These are phyloP conservation scores for Dorcoceras hygrometricum DNA, from an alignment of 257 asterid genomes.

Conservation along the genomic window DNA sequence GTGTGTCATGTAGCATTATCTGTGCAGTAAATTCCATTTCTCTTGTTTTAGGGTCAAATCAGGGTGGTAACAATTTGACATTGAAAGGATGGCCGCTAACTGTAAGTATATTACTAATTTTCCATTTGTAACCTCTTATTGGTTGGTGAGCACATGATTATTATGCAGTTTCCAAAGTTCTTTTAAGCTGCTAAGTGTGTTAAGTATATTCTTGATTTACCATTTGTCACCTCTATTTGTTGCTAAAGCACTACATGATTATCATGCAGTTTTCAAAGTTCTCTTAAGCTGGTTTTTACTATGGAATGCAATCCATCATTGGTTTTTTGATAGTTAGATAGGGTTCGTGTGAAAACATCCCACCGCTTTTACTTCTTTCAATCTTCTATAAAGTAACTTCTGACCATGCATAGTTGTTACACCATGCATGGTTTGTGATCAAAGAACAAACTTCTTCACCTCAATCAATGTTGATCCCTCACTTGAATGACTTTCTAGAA, in stretches of 20 bases:
- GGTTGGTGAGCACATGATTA: background rate
- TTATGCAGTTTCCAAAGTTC: background rate
- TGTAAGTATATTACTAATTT: slow-evolving; percentile 47
- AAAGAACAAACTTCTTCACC: background rate
- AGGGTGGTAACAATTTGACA: slow-evolving; percentile 89
- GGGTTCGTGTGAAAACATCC: background rate
- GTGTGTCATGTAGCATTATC: background rate
- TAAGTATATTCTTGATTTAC: slow-evolving; percentile 39
- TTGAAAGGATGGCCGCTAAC: slow-evolving; percentile 99
- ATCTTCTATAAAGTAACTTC: background rate
- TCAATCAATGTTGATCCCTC: background rate
- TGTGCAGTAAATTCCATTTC: slow-evolving; percentile 23
- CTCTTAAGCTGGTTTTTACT: background rate
- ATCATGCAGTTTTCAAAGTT: background rate
- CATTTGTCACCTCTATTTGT: slow-evolving; percentile 4
- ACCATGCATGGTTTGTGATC: background rate
- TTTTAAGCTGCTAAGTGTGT: too few relatives aligned
- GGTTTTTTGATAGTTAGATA: background rate
- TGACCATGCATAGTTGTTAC: background rate
- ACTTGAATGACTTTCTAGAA: background rate
- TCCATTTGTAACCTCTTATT: slow-evolving; percentile 3
- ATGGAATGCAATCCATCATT: background rate
- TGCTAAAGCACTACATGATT: slow-evolving; percentile 1
- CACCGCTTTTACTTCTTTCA: background rate
- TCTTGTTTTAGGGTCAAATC: slow-evolving; percentile 75